Percentiles rank a stretch among this genome's conserved stretches.
Conservation (phyloP, 805 yeast species). For the Wickerhamiella parazyma region DNA sequence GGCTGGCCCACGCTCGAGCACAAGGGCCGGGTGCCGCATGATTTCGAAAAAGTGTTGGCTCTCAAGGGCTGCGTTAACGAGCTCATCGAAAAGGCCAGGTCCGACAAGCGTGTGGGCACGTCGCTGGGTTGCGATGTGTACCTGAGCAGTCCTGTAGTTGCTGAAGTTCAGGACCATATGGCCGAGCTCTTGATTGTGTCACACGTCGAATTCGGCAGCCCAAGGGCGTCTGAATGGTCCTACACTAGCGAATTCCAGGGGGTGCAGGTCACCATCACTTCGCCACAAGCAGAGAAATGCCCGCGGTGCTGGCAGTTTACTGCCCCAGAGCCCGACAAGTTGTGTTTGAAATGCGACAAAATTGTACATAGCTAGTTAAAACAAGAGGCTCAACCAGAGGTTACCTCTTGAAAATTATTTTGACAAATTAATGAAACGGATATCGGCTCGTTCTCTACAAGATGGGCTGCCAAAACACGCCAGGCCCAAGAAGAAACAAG, state of each 20-base stretch:
- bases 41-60: conserved; percentile 33
- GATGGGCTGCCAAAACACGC: neutral
- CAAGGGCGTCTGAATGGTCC: conserved; percentile 22
- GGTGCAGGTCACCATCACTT: conserved; percentile 30
- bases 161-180: conserved; percentile 31
- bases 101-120: conserved; percentile 33
- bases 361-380: conserved; percentile 21
- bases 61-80: conserved; percentile 39
- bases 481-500: neutral
- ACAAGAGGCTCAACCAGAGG: no score
- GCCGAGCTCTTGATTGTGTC: conserved; percentile 55
- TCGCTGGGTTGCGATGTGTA: conserved; percentile 45
- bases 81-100: conserved; percentile 43
- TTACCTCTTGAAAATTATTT: neutral
- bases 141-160: conserved; percentile 20
- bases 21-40: no score
- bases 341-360: conserved; percentile 56
- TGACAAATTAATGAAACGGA: neutral
- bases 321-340: conserved; percentile 34
- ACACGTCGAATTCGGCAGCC: conserved; percentile 31
- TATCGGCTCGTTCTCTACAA: neutral
- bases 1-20: conserved; percentile 36
- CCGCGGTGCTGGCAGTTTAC: conserved; percentile 90
- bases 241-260: conserved; percentile 24
- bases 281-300: conserved; percentile 48